Evolutionary conservation across 106 monocot species (phyloP).

Genomic region (Dendrobium huoshanense): DNA sequence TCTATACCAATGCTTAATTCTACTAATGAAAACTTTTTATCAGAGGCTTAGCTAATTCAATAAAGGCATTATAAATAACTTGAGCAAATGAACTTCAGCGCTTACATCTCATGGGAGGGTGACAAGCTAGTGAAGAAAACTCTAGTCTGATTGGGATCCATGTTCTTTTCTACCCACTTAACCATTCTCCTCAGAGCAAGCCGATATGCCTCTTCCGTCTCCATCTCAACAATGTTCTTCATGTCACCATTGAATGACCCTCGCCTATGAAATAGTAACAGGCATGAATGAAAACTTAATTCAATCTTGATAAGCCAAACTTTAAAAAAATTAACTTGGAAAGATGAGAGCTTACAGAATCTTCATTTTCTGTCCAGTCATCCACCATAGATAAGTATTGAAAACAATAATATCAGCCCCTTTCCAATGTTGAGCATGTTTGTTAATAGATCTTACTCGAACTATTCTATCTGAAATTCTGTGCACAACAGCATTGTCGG

Average conservation of each 20-base stretch:
- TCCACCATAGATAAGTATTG: slow-evolving; percentile 96
- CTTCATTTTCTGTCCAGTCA: slow-evolving; percentile 75
- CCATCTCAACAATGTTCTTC: slow-evolving; percentile 56
- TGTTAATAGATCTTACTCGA: slow-evolving; percentile 46
- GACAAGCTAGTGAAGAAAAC: slow-evolving; percentile 89
- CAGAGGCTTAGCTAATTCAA: background rate
- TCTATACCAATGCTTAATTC: background rate
- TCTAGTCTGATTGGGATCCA: slow-evolving; percentile 46
- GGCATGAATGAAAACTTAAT: background rate
- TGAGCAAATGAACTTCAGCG: background rate
- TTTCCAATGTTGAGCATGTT: slow-evolving; percentile 77
- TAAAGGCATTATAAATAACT: background rate
- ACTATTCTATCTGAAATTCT: slow-evolving; percentile 65
- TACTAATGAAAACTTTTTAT: background rate
- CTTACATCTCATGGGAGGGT: slow-evolving; percentile 66
- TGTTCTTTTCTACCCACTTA: slow-evolving; percentile 76
- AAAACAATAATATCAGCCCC: slow-evolving; percentile 73
- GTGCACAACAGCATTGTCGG: slow-evolving; percentile 75
- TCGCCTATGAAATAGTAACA: slow-evolving; percentile 27
- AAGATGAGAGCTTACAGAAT: slow-evolving; percentile 38
- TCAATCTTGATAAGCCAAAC: background rate
- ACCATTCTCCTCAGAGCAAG: slow-evolving; percentile 54
- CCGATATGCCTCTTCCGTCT: slow-evolving; percentile 67
- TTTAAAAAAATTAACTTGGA: background rate
- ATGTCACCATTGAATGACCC: slow-evolving; percentile 56